Percentiles rank a stretch among this genome's conserved stretches.
phyloP scores from a whole-genome alignment of 768 basidiomycete species.

The Psilocybe tampanensis region DNA sequence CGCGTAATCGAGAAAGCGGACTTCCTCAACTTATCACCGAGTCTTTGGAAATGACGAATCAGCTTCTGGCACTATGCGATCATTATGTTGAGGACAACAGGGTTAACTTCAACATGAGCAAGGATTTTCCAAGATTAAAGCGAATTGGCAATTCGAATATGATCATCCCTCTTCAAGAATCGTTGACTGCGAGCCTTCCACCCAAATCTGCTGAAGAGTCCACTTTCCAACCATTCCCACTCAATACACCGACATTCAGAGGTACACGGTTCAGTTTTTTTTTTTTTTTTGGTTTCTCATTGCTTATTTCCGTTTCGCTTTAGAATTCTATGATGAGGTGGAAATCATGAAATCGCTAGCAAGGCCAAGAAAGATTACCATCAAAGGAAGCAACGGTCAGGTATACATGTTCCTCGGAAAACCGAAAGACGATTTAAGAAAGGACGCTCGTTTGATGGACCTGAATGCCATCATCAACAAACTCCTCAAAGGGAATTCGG shows the following conservation, averaged over 20 bases:
- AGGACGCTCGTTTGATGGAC: conserved; percentile 97
- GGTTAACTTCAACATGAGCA: conserved; percentile 49
- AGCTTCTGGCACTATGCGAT: conserved; percentile 71
- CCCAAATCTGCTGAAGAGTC: conserved; percentile 63
- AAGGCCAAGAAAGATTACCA: conserved; percentile 87
- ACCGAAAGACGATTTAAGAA: conserved; percentile 95
- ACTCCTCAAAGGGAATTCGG: conserved; percentile 89
- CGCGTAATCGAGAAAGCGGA: conserved; percentile 39
- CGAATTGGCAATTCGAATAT: conserved; percentile 62
- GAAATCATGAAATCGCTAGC: conserved; percentile 92
- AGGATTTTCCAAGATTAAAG: conserved; percentile 57
- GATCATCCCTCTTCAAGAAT: conserved; percentile 92
- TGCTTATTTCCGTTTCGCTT: conserved; percentile 52
- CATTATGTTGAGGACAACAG: conserved; percentile 43
- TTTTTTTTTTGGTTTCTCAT: not conserved
- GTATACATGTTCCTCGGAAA: conserved; percentile 93
- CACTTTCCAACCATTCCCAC: conserved; percentile 80
- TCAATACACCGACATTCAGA: conserved; percentile 72
- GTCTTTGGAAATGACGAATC: conserved; percentile 64
- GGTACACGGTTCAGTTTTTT: conserved; percentile 42
- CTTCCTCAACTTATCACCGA: conserved; percentile 55
- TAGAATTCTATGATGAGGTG: conserved; percentile 82
- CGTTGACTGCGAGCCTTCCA: conserved; percentile 87
- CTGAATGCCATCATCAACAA: conserved; percentile 98
- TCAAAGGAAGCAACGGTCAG: conserved; percentile 81